These are phyloP conservation scores for Ogataea nakhonphanomensis DNA, from an alignment of 805 yeast genomes.

Conservation along the genomic window DNA sequence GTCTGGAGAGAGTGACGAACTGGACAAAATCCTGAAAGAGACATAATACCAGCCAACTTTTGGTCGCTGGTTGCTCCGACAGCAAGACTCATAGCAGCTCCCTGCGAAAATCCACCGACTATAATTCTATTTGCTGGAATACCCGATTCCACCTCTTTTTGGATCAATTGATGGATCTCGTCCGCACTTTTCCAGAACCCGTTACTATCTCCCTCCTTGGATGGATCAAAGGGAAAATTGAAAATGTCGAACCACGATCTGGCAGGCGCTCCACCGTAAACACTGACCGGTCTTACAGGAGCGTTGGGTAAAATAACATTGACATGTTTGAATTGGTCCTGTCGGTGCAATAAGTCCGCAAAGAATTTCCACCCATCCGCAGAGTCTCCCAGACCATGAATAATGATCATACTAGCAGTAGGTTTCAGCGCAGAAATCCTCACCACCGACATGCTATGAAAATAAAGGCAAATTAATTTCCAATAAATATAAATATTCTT, in stretches of 20 bases:
- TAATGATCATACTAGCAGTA: constrained; percentile 65
- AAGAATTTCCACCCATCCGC: constrained; percentile 89
- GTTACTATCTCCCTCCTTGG: constrained; percentile 45
- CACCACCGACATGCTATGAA: constrained; percentile 27
- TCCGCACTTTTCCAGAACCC: constrained; percentile 54
- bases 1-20: constrained; percentile 28
- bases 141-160: constrained; percentile 51
- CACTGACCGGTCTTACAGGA: constrained; percentile 66
- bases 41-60: constrained; percentile 75
- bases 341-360: constrained; percentile 55
- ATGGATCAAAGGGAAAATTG: constrained; percentile 43
- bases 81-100: constrained; percentile 77
- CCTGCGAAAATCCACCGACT: constrained; percentile 96
- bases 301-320: constrained; percentile 92
- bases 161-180: constrained; percentile 42
- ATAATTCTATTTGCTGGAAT: constrained; percentile 65
- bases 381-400: constrained; percentile 91
- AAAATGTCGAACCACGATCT: constrained; percentile 86
- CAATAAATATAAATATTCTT: constrained; percentile 1
- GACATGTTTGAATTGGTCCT: constrained; percentile 45
- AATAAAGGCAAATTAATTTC: constrained; percentile 2
- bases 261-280: constrained; percentile 61
- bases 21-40: constrained; percentile 73
- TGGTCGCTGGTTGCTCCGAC: constrained; percentile 48
- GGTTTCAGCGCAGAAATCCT: constrained; percentile 42